phyloP scores from a whole-genome alignment of 805 yeast genomes.

The Saturnispora hagleri region DNA sequence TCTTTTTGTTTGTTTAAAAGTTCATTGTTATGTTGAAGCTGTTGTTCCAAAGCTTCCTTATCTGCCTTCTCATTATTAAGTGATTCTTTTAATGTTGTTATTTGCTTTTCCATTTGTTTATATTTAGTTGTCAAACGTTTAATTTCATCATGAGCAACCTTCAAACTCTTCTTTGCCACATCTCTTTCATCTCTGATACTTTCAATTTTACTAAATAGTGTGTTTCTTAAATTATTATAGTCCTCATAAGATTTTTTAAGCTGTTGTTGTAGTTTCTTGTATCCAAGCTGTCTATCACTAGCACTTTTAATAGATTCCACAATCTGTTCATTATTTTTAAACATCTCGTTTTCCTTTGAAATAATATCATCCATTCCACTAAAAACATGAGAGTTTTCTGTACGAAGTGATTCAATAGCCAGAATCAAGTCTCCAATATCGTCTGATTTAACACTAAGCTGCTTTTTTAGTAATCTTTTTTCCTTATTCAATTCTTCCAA shows the following conservation, averaged over 20 bases:
- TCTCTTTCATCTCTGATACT: conserved; percentile 7
- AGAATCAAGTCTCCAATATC: conserved; percentile 3
- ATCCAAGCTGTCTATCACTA: conserved; percentile 4
- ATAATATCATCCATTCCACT: conserved; percentile 3
- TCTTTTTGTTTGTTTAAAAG: conserved; percentile 16
- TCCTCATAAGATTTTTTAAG: conserved; percentile 14
- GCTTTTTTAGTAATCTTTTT: background rate
- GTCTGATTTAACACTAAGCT: conserved; percentile 5
- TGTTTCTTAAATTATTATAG: conserved; percentile 27
- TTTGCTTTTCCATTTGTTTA: conserved; percentile 1
- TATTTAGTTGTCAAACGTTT: background rate
- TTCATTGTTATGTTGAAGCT: conserved; percentile 1
- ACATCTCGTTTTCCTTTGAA: background rate
- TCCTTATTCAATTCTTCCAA: conserved; percentile 2
- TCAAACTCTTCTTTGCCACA: conserved; percentile 1
- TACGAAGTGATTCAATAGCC: conserved; percentile 3
- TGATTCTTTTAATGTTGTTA: conserved; percentile 2
- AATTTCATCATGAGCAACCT: background rate
- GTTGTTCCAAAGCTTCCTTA: background rate
- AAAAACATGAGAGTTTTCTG: background rate
- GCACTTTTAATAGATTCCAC: conserved; percentile 17
- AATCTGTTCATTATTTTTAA: conserved; percentile 18
- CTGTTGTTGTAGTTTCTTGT: background rate
- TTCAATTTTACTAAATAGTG: conserved; percentile 20
- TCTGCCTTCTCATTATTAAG: conserved; percentile 5